Evolutionary conservation across 345 rosid genomes (phyloP), one percentile per base, ranked within the genome.

Genomic region (Nephelium lappaceum): DNA sequence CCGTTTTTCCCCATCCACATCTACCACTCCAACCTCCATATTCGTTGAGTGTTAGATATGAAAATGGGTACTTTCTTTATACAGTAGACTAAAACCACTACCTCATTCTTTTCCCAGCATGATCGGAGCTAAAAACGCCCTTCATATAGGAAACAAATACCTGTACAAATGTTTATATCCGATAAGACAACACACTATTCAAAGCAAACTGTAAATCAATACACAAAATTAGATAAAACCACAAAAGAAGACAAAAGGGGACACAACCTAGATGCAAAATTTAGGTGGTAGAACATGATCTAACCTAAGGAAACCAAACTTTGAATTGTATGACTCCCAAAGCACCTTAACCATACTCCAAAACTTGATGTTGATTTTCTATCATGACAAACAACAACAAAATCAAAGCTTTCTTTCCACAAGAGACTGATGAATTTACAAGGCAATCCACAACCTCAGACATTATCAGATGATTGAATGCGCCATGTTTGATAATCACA

Each of bases 1-100:
- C 25, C 70, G 78, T 49, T 67, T 84, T 21, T 66, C 83, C 5
- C 76, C 83, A 47, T 79, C 88, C 62, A 53, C 72, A 67, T 77
- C 83, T n/a, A 81, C 58, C 70, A 51, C 83, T 76, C 79, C 84
- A 79, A 39, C 87, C 61, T 87, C 86, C 88, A 83, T 88, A 16
- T 14, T 41, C 36, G 27, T 41, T 64, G 67, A 45, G 15, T 60
- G 23, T 7, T 51, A 42, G 62, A 31, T 63, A 23, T 58, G 47
- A 31, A 24, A 58, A 21, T 23, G 24, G 15, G 15, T 43, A n/a
- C 38, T 16, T 12, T 39, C 45, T 36, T 43, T 58, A 67, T 70
- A 75, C 24, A 24, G 69, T 9, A 69, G 57, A 43, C 75, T 77
- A 77, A 11, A 70, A 74, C 38, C 60, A 64, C 68, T n/a, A 24